A percentile compares a stretch with the other conserved stretches of the same genome.
phyloP scores from a whole-genome alignment of 306 rosid genomes.

The Carpinus viminea region DNA sequence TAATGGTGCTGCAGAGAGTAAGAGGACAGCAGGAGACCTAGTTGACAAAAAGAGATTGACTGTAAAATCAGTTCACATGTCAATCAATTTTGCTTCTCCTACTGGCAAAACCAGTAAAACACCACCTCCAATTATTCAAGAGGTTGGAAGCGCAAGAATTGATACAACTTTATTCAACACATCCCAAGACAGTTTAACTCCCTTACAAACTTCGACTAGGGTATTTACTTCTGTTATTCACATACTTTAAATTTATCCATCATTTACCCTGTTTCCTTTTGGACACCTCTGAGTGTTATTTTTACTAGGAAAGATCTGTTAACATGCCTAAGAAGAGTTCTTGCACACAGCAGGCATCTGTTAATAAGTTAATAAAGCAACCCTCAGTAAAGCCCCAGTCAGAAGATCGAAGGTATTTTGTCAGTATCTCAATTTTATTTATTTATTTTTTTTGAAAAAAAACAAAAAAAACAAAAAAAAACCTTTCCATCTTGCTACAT shows the following conservation, averaged over 20 bases:
- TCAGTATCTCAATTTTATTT: not conserved
- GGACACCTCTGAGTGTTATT: not conserved
- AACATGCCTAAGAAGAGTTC: constrained; percentile 10
- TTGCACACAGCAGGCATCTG: constrained; percentile 50
- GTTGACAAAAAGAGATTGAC: constrained; percentile 38
- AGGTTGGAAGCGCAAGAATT: constrained; percentile 34
- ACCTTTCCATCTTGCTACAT: not conserved
- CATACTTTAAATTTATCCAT: not conserved
- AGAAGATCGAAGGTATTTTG: constrained; percentile 57
- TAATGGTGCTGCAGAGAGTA: constrained; percentile 35
- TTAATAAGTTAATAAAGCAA: constrained; percentile 38
- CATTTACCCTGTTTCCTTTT: constrained; percentile 9
- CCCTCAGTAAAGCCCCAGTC: constrained; percentile 42
- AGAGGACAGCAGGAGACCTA: constrained; percentile 36
- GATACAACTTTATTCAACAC: constrained; percentile 22
- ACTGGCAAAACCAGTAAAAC: constrained; percentile 42
- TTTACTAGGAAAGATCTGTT: constrained; percentile 12
- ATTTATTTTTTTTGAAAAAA: not conserved
- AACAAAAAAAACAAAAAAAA: too few species aligned
- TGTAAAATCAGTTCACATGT: constrained; percentile 51
- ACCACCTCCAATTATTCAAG: constrained; percentile 32
- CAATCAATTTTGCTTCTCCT: constrained; percentile 46
- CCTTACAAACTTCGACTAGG: constrained; percentile 34
- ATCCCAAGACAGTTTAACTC: constrained; percentile 32
- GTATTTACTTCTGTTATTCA: constrained; percentile 33